Evolutionary conservation across 2,329 filamentous ascomycete genomes (phyloP), one percentile per base, ranked within the genome.

Genomic region (Colletotrichum lini): DNA sequence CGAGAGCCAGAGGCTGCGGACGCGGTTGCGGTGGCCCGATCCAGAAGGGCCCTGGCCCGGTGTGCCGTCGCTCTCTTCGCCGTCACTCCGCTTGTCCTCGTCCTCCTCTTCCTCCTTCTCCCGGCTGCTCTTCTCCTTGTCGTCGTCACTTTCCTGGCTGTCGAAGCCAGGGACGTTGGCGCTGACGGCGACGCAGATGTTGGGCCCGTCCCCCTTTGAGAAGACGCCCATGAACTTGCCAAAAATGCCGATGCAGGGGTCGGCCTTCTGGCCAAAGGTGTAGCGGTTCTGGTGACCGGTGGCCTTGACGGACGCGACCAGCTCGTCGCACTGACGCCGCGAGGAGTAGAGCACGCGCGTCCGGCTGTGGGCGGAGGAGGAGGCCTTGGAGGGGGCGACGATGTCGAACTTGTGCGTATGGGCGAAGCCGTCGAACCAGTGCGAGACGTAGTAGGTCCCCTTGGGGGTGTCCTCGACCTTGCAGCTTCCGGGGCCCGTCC

Each of bases 351-450:
- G 83, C 3, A 95, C 91, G 44, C 83, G 82, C 12, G 78, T 75
- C 3, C 35, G 47, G 0, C 40, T 38, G 78, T 72, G 6, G 8
- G 77, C 77, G 40, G 70, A 72, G 3, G 77, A 77, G 38, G 70
- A 72, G 3, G 75, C 73, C 2, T 73, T 74, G 2, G 59, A 56
- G 0, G 59, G 67, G 0, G 86, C 78, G 3, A 89, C 76, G 42
- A 96, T 92, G 68, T 94, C 87, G 78, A 96, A 96, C 38, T 89
- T 90, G 81, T 96, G 93, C 1, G 90, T 85, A 66, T 93, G 89
- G 3, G 90, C 88, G 70, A 94, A 90, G 7, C 92, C 92, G 78
- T 96, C 94, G 75, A 96, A 96, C 94, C 94, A 96, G 79, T 96
- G 93, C 1, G 86, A 88, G 15, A 91, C 84, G 42, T 85, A 83